Conservation (phyloP, 2,329 filamentous ascomycete species). For the Pseudogymnoascus sp. region DNA sequence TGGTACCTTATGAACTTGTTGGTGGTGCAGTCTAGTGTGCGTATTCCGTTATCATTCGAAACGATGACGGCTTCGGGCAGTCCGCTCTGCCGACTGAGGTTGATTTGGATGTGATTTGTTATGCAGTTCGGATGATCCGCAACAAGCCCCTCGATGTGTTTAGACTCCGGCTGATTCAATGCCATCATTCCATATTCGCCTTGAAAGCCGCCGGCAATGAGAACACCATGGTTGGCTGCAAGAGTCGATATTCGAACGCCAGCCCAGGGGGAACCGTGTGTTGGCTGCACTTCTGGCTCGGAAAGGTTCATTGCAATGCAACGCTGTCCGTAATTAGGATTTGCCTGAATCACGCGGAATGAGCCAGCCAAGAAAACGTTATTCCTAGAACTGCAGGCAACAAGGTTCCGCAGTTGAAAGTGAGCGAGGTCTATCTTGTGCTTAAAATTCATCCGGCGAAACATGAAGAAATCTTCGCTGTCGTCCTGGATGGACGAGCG, state of each 20-base stretch:
- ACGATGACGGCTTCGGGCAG: conserved; percentile 52
- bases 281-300: conserved; percentile 21
- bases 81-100: conserved; percentile 45
- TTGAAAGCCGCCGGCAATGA: conserved; percentile 34
- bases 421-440: conserved; percentile 51
- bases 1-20: conserved; percentile 51
- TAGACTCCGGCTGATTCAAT: conserved; percentile 25
- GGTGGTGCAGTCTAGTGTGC: conserved; percentile 51
- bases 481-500: conserved; percentile 15
- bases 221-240: conserved; percentile 27
- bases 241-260: conserved; percentile 29
- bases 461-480: conserved; percentile 45
- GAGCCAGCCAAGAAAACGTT: conserved; percentile 50
- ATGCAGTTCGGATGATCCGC: conserved; percentile 51
- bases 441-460: conserved; percentile 49
- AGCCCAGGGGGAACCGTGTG: conserved; percentile 13
- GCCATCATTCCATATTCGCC: conserved; percentile 34
- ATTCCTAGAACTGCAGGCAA: conserved; percentile 49
- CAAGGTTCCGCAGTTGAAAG: conserved; percentile 58
- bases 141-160: conserved; percentile 31
- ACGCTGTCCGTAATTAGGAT: conserved; percentile 31
- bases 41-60: conserved; percentile 54
- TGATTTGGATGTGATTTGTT: conserved; percentile 58
- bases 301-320: conserved; percentile 23
- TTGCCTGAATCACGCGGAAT: conserved; percentile 44